Base-by-base conservation (phyloP, 768 basidiomycete genomes). In the Leccinum boreale region DNA sequence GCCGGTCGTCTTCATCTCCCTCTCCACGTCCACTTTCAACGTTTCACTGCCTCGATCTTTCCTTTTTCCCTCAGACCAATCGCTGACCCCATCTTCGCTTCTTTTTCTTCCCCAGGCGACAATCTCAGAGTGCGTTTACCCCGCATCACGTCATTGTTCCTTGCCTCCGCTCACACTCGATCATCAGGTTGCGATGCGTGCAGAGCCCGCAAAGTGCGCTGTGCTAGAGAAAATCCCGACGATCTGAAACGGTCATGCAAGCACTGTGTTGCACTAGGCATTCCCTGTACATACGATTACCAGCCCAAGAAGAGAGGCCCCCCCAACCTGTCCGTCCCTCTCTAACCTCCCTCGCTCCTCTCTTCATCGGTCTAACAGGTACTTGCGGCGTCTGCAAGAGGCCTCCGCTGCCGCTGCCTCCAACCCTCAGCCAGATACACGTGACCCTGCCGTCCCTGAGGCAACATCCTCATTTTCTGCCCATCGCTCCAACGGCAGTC, bases 261-360 rank as follows among this genome's bases (percentile, higher is more conserved):
- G 69, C 92, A 94, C 68, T 94, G 92, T 70, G 78, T 88, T 63
- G 81, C 87, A 1, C 83, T 94, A 51, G 87, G 85, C 19, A 89
- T 94, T 50, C 82, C 85, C 5, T 94, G 94, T 71, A 93, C 90
- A 1, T 96, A 94, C 64, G 89, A 92, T 68, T 95, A 95, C 70
- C 89, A 91, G 69, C 94, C 94, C 19, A 94, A 94, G 79, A 95
- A 95, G 73, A 79, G 94, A 56, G 94, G 94, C 0, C 94, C 94
- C 3, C 94, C 93, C 2, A 95, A 95, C 72, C 78, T 94, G 90
- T 95, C 73, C 73, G 85, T 68, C 28, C 9, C 45, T 55, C 47
- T 26, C 23, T 19, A 35, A 33, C 29, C 45, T 39, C 28, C 3
- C 12, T 4, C 21, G 4, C 24, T 1, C 23, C 7, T 36, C 11